phyloP scores from a whole-genome alignment of 1,139 yeast genomes.

The Yamadazyma mexicana region DNA sequence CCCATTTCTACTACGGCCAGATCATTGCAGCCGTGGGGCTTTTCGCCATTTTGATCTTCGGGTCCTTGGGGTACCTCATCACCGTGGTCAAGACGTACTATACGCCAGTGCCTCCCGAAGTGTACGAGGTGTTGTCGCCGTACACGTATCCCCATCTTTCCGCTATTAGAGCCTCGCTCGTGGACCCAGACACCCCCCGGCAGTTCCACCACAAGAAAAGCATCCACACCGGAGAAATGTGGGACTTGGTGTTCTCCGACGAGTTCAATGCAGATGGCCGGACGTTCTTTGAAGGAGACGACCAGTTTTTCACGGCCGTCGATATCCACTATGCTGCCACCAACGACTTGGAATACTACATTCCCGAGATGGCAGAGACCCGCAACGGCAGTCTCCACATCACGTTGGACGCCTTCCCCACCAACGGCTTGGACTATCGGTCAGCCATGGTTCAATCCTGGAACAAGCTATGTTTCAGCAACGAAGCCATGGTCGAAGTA shows the following conservation, averaged over 20 bases:
- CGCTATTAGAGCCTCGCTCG: constrained; percentile 23
- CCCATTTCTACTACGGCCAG: constrained; percentile 13
- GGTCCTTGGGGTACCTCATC: constrained; percentile 17
- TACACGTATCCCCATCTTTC: constrained; percentile 23
- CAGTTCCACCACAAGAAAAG: constrained; percentile 13
- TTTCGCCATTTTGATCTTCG: constrained; percentile 16
- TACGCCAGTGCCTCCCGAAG: constrained; percentile 15
- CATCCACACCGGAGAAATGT: constrained; percentile 16
- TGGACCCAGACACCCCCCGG: constrained; percentile 31
- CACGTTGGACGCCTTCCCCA: constrained; percentile 24
- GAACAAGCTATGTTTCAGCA: constrained; percentile 32
- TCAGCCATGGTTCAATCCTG: constrained; percentile 34
- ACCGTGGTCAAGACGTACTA: constrained; percentile 9
- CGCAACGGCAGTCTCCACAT: constrained; percentile 25
- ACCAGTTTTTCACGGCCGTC: constrained; percentile 30
- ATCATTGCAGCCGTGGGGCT: constrained; percentile 13
- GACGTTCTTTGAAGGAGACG: constrained; percentile 31
- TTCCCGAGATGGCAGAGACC: constrained; percentile 31
- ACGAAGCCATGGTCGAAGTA: constrained; percentile 26
- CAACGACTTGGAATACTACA: constrained; percentile 31
- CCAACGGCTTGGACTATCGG: constrained; percentile 25
- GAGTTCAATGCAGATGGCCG: constrained; percentile 33
- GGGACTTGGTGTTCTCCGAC: constrained; percentile 32
- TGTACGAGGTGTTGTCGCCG: constrained; percentile 17
- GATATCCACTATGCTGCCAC: constrained; percentile 33